These are phyloP conservation scores for Myrica gale DNA, from an alignment of 306 rosid genomes.

Conservation along the genomic window DNA sequence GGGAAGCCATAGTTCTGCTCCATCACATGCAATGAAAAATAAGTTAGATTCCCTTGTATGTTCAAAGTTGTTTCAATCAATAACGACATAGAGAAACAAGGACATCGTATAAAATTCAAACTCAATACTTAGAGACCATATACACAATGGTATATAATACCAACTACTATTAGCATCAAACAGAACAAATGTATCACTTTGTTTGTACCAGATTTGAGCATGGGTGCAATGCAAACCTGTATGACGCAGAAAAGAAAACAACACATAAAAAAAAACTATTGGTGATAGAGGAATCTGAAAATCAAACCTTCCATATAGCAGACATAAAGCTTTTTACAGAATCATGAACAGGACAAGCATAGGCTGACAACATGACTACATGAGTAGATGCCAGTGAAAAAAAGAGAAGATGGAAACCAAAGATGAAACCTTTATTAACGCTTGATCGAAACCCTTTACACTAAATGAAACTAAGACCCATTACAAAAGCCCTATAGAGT, in stretches of 20 bases:
- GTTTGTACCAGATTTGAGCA: neutral
- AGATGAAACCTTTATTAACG: neutral
- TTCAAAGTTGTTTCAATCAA: neutral
- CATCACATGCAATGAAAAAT: conserved; percentile 11
- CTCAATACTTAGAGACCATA: neutral
- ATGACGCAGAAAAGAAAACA: neutral
- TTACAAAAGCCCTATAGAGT: neutral
- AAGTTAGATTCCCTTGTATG: conserved; percentile 12
- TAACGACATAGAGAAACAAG: neutral
- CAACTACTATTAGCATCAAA: neutral
- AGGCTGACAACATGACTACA: neutral
- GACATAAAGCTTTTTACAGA: neutral
- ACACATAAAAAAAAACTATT: neutral
- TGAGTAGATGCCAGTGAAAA: neutral
- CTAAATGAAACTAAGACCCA: neutral
- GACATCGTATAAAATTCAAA: neutral
- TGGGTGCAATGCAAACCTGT: neutral
- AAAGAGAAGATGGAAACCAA: neutral
- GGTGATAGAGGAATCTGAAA: neutral
- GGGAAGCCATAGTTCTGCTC: conserved; percentile 71
- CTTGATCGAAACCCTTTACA: neutral
- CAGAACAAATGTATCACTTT: neutral
- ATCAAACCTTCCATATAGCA: neutral
- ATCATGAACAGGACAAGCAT: neutral
- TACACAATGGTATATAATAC: neutral